phyloP scores from a whole-genome alignment of 2,329 filamentous ascomycete species.

The Aspergillus neotritici region DNA sequence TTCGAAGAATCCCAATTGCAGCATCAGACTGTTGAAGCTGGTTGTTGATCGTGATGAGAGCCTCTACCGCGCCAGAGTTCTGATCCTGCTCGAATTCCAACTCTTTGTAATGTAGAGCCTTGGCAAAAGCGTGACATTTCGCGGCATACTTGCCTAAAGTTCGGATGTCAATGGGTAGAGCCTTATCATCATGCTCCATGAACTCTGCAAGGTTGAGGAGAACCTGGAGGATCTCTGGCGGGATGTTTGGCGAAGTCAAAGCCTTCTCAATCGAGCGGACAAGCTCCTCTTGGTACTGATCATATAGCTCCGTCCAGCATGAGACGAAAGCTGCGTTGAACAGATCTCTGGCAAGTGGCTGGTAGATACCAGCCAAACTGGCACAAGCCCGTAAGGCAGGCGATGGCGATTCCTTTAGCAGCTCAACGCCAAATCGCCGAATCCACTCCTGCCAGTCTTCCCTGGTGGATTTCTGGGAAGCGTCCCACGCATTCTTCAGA shows the following conservation, averaged over 20 bases:
- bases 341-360: slow-evolving; percentile 82
- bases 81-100: slow-evolving; percentile 97
- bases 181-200: slow-evolving; percentile 99
- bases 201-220: slow-evolving; percentile 96
- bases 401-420: slow-evolving; percentile 91
- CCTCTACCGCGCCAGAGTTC: slow-evolving; percentile 90
- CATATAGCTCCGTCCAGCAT: slow-evolving; percentile 96
- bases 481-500: slow-evolving; percentile 94
- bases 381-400: slow-evolving; percentile 92
- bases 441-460: slow-evolving; percentile 99
- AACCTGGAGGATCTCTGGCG: slow-evolving; percentile 89
- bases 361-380: slow-evolving; percentile 81
- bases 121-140: slow-evolving; percentile 95
- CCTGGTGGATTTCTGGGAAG: slow-evolving; percentile 90
- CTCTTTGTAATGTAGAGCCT: slow-evolving; percentile 98
- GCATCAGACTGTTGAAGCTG: slow-evolving; percentile 98
- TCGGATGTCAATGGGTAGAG: slow-evolving; percentile 92
- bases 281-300: slow-evolving; percentile 93
- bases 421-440: slow-evolving; percentile 87
- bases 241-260: slow-evolving; percentile 90
- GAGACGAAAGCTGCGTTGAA: slow-evolving; percentile 99
- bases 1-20: slow-evolving; percentile 92
- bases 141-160: slow-evolving; percentile 91
- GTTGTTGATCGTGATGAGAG: slow-evolving; percentile 98
- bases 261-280: slow-evolving; percentile 94